Evolutionary conservation across 768 basidiomycete genomes (phyloP), one percentile per base, ranked within the genome.

Genomic region (Leucosporidium yakuticum): DNA sequence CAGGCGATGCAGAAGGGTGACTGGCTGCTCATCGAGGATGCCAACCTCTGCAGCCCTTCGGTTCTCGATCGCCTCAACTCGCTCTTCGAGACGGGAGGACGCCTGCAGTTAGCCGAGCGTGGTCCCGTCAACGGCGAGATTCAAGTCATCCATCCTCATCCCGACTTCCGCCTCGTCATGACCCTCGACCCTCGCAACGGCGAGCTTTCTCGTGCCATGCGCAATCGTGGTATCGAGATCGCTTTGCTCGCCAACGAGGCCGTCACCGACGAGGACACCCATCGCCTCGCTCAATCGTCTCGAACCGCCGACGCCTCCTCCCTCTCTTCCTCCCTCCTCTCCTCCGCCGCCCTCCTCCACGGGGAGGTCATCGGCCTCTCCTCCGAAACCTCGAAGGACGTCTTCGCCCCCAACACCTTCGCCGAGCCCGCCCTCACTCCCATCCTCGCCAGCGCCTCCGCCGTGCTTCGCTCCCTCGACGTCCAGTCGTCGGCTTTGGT

Each of bases 11-110:
- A 87, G 76, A 79, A 82, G 15, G 96, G 96, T 4, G 83, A 88
- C 74, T 98, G 96, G 94, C 80, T 95, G 55, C 80, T 96, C 54
- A 83, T 99, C 63, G 91, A 96, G 71, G 88, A 87, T 64, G 94
- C 96, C 54, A 99, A 99, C 75, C 83, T 93, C 23, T 99, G 96
- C 80, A 94, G 85, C 69, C 87, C 95, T 2, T 95, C 96, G 19
- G 92, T 99, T 21, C 85, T 99, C 27, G 96, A 99, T 80, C 85
- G 96, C 47, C 85, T 99, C 50, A 99, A 99, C 78, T 93, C 93
- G 36, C 85, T 99, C 15, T 97, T 95, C 77, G 96, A 99, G 79
- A 83, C 83, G 19, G 83, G 88, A 63, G 96, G 96, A 6, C 82
- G 81, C 4, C 80, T 99, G 44, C 85, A 86, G n/a, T 82, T 99